These are phyloP conservation scores for Septoria petroselini DNA, from an alignment of 2,329 filamentous ascomycete species.

Conservation along the genomic window DNA sequence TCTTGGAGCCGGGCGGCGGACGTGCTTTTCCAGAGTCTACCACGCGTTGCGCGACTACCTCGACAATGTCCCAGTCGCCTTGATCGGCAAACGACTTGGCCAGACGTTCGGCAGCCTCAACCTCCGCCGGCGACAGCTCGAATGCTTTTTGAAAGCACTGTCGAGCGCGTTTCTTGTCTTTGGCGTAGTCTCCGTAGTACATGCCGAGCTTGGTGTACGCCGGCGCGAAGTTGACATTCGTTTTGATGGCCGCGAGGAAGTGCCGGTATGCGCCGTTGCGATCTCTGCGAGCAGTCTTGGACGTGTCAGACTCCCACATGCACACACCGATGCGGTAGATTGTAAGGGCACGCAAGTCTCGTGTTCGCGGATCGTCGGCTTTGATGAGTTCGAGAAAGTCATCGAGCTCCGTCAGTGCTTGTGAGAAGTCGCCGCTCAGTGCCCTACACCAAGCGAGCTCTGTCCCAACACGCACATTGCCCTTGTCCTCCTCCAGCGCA, in stretches of 20 bases:
- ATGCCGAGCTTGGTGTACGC: conserved; percentile 87
- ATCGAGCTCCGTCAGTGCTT: conserved; percentile 67
- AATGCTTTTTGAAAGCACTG: conserved; percentile 96
- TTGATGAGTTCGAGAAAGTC: conserved; percentile 65
- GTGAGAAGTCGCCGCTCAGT: conserved; percentile 69
- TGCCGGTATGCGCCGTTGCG: conserved; percentile 78
- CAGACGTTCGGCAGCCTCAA: conserved; percentile 81
- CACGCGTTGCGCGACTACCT: conserved; percentile 83
- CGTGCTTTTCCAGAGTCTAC: conserved; percentile 92
- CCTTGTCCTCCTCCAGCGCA: conserved; percentile 68
- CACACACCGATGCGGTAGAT: conserved; percentile 85
- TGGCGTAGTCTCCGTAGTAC: conserved; percentile 87
- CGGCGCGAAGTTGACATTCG: conserved; percentile 81
- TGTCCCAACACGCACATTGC: conserved; percentile 73
- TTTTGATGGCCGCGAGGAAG: conserved; percentile 80
- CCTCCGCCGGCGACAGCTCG: conserved; percentile 82
- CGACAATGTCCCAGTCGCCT: conserved; percentile 94
- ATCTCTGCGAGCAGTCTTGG: conserved; percentile 70
- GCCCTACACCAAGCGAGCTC: conserved; percentile 93
- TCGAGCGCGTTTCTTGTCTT: conserved; percentile 80
- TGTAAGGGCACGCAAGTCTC: conserved; percentile 77
- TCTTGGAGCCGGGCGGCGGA: conserved; percentile 86
- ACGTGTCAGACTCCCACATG: conserved; percentile 78
- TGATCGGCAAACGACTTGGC: conserved; percentile 83
- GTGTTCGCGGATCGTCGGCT: conserved; percentile 56